A percentile compares a stretch with the other conserved stretches of the same genome.
phyloP scores from a whole-genome alignment of 2,329 filamentous ascomycete genomes.

The Aspergillus pseudotamarii region DNA sequence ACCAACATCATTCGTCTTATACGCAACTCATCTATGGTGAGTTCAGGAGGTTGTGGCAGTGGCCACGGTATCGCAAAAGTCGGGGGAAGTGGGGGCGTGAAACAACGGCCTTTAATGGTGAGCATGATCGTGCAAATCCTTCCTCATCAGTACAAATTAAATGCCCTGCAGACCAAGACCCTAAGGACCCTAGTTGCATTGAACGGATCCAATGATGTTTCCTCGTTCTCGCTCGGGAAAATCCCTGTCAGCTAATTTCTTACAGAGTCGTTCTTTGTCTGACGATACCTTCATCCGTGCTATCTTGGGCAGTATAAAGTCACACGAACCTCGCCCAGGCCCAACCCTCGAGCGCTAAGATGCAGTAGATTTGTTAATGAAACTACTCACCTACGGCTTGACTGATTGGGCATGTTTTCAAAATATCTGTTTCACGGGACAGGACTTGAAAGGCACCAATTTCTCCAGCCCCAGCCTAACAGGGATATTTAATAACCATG shows the following conservation, averaged over 20 bases:
- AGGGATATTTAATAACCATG: neutral
- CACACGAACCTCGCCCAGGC: neutral
- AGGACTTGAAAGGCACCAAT: neutral
- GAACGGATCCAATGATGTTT: neutral
- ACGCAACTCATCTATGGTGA: neutral
- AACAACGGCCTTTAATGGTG: neutral
- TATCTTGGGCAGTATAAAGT: neutral
- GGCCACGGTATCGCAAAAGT: neutral
- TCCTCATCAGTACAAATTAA: neutral
- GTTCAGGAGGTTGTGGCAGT: neutral
- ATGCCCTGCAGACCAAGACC: neutral
- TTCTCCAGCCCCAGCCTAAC: neutral
- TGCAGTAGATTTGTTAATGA: neutral
- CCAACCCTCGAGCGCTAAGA: neutral
- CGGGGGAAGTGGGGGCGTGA: neutral
- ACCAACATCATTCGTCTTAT: neutral
- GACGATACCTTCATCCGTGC: neutral
- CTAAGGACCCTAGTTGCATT: neutral
- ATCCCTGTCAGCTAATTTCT: neutral
- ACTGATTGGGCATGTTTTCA: too few species aligned
- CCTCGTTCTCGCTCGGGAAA: neutral
- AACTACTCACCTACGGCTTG: too few species aligned
- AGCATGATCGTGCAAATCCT: neutral
- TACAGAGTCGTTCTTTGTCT: neutral
- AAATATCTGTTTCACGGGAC: too few species aligned